Conservation (phyloP, 805 yeast species). For the Candida wancherniae region DNA sequence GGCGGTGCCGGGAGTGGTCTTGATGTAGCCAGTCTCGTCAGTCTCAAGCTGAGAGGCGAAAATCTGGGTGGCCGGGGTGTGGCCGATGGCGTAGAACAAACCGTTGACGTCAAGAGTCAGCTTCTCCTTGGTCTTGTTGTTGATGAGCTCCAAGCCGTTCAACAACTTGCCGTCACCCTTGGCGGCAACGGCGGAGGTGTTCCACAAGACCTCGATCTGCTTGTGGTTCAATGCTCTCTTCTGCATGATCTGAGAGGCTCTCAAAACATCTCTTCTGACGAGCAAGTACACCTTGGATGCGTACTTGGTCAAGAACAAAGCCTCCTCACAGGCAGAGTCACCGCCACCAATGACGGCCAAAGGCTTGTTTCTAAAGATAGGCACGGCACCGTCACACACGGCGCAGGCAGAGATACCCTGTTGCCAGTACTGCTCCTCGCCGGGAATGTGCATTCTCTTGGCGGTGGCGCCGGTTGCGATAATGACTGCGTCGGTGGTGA, state of each 20-base stretch:
- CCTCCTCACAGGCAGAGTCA: constrained; percentile 99
- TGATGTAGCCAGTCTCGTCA: constrained; percentile 84
- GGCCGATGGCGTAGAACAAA: constrained; percentile 97
- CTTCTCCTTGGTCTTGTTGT: constrained; percentile 66
- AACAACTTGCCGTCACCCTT: constrained; percentile 90
- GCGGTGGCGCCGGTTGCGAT: constrained; percentile 99
- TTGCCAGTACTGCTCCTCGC: constrained; percentile 98
- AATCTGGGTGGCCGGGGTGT: constrained; percentile 87
- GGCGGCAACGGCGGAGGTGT: constrained; percentile 82
- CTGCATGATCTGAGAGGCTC: constrained; percentile 97
- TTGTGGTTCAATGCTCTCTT: constrained; percentile 81
- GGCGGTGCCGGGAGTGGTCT: constrained; percentile 86
- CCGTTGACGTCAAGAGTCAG: constrained; percentile 78
- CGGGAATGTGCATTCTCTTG: constrained; percentile 87
- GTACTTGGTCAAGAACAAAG: constrained; percentile 91
- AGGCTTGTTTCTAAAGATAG: constrained; percentile 96
- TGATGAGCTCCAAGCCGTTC: constrained; percentile 56
- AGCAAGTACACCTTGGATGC: constrained; percentile 92
- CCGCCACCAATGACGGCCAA: constrained; percentile 99
- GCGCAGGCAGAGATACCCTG: constrained; percentile 99
- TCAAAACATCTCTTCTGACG: constrained; percentile 88
- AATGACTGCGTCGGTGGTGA: constrained; percentile 87
- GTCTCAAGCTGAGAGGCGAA: constrained; percentile 74
- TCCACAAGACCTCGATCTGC: constrained; percentile 85
- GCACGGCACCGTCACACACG: constrained; percentile 99